Conservation (phyloP, 2,329 filamentous ascomycete species). For the Exophiala spinifera region DNA sequence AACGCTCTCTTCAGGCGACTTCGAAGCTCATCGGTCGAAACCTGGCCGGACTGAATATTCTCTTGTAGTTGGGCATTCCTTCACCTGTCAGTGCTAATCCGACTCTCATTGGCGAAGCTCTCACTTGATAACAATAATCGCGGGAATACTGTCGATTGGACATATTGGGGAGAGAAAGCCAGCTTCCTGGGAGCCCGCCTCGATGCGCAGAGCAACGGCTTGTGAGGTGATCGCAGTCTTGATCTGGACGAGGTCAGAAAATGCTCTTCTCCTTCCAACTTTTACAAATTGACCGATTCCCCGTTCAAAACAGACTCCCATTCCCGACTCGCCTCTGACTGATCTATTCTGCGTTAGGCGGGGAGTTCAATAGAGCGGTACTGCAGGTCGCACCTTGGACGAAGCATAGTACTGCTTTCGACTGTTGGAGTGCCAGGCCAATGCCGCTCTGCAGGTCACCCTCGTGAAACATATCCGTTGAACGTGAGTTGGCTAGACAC, state of each 20-base stretch:
- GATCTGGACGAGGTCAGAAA: conserved; percentile 12
- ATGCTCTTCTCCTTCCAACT: too few relatives aligned
- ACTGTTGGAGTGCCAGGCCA: conserved; percentile 66
- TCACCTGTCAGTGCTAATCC: conserved; percentile 8
- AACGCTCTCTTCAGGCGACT: conserved; percentile 51
- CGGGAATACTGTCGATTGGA: conserved; percentile 73
- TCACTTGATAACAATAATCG: conserved; percentile 73
- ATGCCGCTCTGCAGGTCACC: conserved; percentile 81
- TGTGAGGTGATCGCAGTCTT: conserved; percentile 49
- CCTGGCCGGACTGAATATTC: conserved; percentile 62
- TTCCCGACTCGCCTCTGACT: conserved; percentile 61
- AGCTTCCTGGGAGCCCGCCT: conserved; percentile 73
- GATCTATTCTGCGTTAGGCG: conserved; percentile 52
- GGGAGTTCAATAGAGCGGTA: neutral
- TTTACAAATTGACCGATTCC: conserved; percentile 48
- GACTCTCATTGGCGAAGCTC: conserved; percentile 25
- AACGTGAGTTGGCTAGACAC: neutral
- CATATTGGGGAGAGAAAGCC: conserved; percentile 79
- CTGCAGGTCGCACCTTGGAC: conserved; percentile 64
- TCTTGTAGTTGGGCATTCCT: conserved; percentile 74
- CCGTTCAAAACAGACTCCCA: conserved; percentile 59
- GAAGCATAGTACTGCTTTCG: conserved; percentile 81
- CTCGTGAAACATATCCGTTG: conserved; percentile 68
- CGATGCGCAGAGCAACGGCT: conserved; percentile 67
- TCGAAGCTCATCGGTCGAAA: conserved; percentile 63